Evolutionary conservation across 208 protist genomes (phyloP).

Genomic region (Crithidia expoeki): DNA sequence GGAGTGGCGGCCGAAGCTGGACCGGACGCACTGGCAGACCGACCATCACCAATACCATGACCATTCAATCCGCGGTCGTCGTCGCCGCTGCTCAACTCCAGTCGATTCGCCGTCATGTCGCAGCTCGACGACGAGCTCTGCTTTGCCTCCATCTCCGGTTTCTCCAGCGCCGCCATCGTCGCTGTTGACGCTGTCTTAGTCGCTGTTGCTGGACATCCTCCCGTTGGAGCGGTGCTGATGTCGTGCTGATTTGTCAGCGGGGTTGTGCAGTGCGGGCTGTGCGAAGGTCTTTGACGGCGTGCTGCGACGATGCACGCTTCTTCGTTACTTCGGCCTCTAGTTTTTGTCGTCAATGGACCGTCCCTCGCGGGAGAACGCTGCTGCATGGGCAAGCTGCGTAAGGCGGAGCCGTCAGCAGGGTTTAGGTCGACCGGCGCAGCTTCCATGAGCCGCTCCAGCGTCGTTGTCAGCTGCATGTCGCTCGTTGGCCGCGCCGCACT

Average conservation of each 20-base stretch:
- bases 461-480: background rate
- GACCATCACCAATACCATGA: background rate
- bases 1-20: background rate
- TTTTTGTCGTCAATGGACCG: background rate
- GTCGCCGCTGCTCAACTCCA: constrained; percentile 19
- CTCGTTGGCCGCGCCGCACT: background rate
- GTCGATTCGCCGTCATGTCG: constrained; percentile 21
- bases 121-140: constrained; percentile 22
- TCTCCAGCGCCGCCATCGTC: background rate
- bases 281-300: background rate
- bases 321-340: background rate
- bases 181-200: no score
- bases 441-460: constrained; percentile 31
- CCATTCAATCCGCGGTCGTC: constrained; percentile 11
- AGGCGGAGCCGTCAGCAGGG: constrained; percentile 39
- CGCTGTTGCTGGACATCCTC: no score
- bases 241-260: background rate
- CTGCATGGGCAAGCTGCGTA: constrained; percentile 35
- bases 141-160: background rate
- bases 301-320: background rate
- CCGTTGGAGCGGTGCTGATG: no score
- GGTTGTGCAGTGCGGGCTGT: background rate
- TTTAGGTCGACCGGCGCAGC: constrained; percentile 22
- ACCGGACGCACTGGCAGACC: background rate
- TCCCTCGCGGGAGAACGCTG: background rate